Base-by-base conservation (phyloP, 768 basidiomycete genomes). In the Porphyrellus cyaneotinctus region DNA sequence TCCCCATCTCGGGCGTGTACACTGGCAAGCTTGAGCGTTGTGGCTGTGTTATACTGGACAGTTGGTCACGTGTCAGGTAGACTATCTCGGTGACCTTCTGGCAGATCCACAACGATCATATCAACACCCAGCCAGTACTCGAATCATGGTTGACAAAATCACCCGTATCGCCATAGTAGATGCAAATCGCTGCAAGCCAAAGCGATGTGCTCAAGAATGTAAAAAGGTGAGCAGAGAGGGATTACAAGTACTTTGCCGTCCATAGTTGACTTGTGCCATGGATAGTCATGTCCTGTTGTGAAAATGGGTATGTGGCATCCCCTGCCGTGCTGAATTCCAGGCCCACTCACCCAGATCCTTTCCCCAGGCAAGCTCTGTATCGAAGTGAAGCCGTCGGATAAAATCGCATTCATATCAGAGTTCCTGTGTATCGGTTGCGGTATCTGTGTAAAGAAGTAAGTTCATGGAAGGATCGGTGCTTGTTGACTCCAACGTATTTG, bases 361-460 rank as follows among this genome's bases (percentile, higher is more conserved):
- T 24, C 39, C 20, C 6, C 60, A 94, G 92, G 97, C 17, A 97
- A 97, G 73, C 78, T 99, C 22, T 99, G 97, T 77, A 98, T 98
- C 61, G 97, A 98, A 74, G 97, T 99, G 59, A 95, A 93, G 70
- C 70, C 95, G 14, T 82, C 85, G 9, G 95, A 97, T 75, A 97
- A 97, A 78, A 97, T 98, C 72, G 88, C 97, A 2, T 97, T 95
- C 80, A 90, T 99, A 74, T 98, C 97, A 24, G 97, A 99, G 70
- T 94, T 95, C 69, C 78, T 99, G 50, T 99, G 97, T 70, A 99
- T 99, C 56, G 97, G 97, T 63, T 99, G 97, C 72, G 97, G 97
- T 89, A 98, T 99, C 65, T 99, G 97, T 70, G 95, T 97, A 31
- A 97, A 98, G 76, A 99, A 97, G 95, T 97, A 65, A 68, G 87